Evolutionary conservation across 1,284 basidiomycete genomes (phyloP), one percentile per base, ranked within the genome.

Genomic region (Pseudozyma tsukubaensis): DNA sequence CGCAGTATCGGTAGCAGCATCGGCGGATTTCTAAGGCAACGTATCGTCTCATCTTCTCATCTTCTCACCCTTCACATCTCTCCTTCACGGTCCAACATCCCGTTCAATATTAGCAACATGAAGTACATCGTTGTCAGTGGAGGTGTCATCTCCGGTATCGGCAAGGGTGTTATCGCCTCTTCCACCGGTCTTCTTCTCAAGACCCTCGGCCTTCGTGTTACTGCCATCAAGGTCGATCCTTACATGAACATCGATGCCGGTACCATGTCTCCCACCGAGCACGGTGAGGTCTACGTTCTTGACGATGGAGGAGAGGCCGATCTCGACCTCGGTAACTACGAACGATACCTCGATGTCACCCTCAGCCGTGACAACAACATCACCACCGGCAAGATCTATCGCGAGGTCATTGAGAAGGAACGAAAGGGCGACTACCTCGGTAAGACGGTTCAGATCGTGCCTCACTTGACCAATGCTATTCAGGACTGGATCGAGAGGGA

Each of bases 181-280:
- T 98, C 95, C 68, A 98, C 97, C 16, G 96, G 96, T 72, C 88
- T 99, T 54, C 89, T 99, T 57, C 89, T 99, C 85, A 98, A 98
- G 88, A 98, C 94, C 50, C 90, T 92, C 36, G 96, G 96, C 48
- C 88, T 97, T 74, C 96, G 94, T 86, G 96, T 98, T 82, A 99
- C 97, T 2, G 92, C 97, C 29, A 98, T 99, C 88, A 99, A 99
- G 87, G 98, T 99, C 80, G 96, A 99, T 86, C 96, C 96, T 21
- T 99, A 99, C 85, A 98, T 99, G 95, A 99, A 99, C 87, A 97
- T 99, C 82, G 96, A 99, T 89, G 97, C 96, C 39, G 97, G 97
- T 45, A 98, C 96, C 35, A 99, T 99, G 96, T 90, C 94, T 44
- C 97, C 96, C 13, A 97, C 94, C 37, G 96, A 99, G 86, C 96